Conservation (phyloP, 345 rosid species). For the Pugionium cornutum region DNA sequence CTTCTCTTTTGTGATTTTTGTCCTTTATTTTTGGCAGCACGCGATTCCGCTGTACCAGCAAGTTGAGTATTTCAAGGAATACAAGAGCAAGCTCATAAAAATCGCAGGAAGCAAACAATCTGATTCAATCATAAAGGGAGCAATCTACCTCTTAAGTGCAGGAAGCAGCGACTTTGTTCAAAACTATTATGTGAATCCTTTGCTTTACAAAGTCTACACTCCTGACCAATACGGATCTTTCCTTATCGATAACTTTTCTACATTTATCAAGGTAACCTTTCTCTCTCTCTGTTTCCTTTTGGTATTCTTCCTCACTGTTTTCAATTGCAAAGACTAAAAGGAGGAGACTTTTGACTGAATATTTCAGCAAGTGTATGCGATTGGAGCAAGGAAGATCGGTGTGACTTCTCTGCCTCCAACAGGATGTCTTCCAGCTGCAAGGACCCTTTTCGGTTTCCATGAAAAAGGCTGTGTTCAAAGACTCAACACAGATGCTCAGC, state of each 20-base stretch:
- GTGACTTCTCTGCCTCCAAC: constrained; percentile 89
- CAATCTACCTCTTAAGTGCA: constrained; percentile 67
- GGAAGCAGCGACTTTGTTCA: constrained; percentile 92
- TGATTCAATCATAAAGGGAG: constrained; percentile 60
- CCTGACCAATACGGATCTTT: constrained; percentile 66
- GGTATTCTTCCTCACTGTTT: not conserved
- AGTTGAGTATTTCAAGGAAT: constrained; percentile 74
- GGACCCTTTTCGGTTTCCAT: constrained; percentile 68
- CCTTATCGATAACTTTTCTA: constrained; percentile 55
- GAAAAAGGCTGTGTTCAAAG: constrained; percentile 63
- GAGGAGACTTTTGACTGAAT: not conserved
- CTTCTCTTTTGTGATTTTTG: not conserved
- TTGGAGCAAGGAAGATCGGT: constrained; percentile 85
- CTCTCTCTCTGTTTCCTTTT: not conserved
- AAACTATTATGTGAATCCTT: constrained; percentile 81
- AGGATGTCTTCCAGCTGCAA: constrained; percentile 85
- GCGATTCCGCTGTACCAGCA: constrained; percentile 78
- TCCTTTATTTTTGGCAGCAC: constrained; percentile 49
- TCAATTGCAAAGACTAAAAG: not conserved
- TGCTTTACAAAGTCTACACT: constrained; percentile 53
- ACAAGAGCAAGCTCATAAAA: constrained; percentile 63
- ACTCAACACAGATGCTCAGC: constrained; percentile 70
- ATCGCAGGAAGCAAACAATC: constrained; percentile 62
- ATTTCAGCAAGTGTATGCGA: constrained; percentile 54
- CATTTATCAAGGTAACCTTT: constrained; percentile 59